Evolutionary conservation across 2,329 filamentous ascomycete genomes (phyloP).

Genomic region (Cladophialophora carrionii): DNA sequence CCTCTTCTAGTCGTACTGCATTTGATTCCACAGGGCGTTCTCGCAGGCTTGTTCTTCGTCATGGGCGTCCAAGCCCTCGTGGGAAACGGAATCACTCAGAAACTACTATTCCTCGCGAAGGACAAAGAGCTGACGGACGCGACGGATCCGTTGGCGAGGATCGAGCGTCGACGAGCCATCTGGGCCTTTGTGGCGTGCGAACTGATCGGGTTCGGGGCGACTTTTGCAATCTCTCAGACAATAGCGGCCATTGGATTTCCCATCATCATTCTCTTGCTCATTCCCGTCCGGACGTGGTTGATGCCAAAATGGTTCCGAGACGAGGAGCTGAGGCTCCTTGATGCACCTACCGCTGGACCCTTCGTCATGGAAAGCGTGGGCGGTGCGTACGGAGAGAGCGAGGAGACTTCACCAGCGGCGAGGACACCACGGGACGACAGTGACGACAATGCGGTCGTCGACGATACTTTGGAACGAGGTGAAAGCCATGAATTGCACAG

Average conservation of each 20-base stretch:
- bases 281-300: conserved; percentile 67
- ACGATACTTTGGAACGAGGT: conserved; percentile 49
- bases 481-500: conserved; percentile 45
- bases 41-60: conserved; percentile 81
- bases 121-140: conserved; percentile 66
- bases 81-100: conserved; percentile 75
- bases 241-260: conserved; percentile 82
- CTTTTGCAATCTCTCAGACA: conserved; percentile 81
- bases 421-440: conserved; percentile 28
- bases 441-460: conserved; percentile 38
- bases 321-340: conserved; percentile 65
- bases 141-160: conserved; percentile 62
- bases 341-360: conserved; percentile 73
- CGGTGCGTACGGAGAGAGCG: conserved; percentile 59
- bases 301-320: conserved; percentile 64
- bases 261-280: conserved; percentile 70
- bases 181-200: conserved; percentile 73
- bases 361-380: conserved; percentile 78
- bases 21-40: conserved; percentile 76
- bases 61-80: conserved; percentile 80
- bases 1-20: conserved; percentile 74
- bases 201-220: conserved; percentile 71
- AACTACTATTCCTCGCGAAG: conserved; percentile 69
- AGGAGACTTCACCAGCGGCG: conserved; percentile 29
- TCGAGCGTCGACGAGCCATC: conserved; percentile 66